These are phyloP conservation scores for Annona squamosa DNA, from an alignment of 164 flowering plant genomes.

Conservation along the genomic window DNA sequence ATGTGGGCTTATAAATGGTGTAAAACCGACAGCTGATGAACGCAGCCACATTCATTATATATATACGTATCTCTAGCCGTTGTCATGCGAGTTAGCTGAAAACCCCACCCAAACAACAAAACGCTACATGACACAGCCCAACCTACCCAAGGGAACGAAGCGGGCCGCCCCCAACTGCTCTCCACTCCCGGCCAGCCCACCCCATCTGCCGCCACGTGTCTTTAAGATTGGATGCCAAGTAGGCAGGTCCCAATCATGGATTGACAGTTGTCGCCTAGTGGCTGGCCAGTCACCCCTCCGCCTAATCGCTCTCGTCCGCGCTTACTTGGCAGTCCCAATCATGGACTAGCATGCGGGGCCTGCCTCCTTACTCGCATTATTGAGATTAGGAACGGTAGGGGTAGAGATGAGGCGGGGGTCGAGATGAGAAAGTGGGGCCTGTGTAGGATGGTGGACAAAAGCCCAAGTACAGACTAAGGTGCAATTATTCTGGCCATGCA, in stretches of 20 bases:
- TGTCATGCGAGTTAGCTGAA: background rate
- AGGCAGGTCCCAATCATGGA: conserved; percentile 5
- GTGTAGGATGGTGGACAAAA: conserved; percentile 51
- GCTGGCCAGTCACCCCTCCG: background rate
- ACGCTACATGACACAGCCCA: background rate
- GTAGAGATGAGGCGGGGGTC: conserved; percentile 5
- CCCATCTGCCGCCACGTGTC: conserved; percentile 10
- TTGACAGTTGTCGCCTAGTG: conserved; percentile 9
- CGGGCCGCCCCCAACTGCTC: conserved; percentile 15
- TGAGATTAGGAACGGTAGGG: conserved; percentile 8
- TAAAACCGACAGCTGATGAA: background rate
- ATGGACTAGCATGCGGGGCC: conserved; percentile 14
- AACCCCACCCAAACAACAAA: conserved; percentile 4
- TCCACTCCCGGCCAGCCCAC: conserved; percentile 6
- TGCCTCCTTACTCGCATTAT: conserved; percentile 15
- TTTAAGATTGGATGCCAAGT: conserved; percentile 9
- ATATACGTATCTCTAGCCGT: background rate
- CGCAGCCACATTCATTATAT: background rate
- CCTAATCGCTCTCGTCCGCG: background rate
- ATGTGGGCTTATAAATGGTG: background rate
- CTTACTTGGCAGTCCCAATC: conserved; percentile 13
- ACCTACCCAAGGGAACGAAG: conserved; percentile 1
- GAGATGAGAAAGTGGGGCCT: conserved; percentile 13
- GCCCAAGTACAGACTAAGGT: conserved; percentile 36
- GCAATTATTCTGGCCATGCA: conserved; percentile 54